phyloP scores from a whole-genome alignment of 176 grass and related monocot genomes.

The Bothriochloa decipiens region DNA sequence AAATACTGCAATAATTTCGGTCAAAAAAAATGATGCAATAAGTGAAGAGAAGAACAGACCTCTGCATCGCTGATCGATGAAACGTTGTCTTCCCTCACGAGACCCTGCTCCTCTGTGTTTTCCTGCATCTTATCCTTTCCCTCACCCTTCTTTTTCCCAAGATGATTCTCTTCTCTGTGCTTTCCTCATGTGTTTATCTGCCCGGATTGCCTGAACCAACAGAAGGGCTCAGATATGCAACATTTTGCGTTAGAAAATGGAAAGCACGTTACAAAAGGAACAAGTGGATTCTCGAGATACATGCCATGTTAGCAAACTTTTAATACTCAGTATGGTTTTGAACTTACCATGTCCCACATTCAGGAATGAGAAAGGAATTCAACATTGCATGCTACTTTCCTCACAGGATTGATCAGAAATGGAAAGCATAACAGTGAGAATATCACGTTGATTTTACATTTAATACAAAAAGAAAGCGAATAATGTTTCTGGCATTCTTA shows the following conservation, averaged over 20 bases:
- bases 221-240: background rate
- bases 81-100: background rate
- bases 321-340: background rate
- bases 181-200: background rate
- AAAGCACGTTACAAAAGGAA: background rate
- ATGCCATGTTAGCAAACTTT: constrained; percentile 9
- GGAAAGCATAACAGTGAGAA: background rate
- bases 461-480: background rate
- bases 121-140: constrained; percentile 15
- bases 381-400: background rate
- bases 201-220: background rate
- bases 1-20: background rate
- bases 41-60: background rate
- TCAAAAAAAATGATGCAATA: background rate
- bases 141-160: background rate
- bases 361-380: background rate
- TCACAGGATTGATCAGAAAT: constrained; percentile 13
- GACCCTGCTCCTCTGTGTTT: background rate
- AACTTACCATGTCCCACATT: background rate
- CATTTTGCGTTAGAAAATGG: background rate
- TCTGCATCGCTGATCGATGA: constrained; percentile 12
- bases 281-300: background rate
- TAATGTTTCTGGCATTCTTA: background rate
- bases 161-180: background rate
- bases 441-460: background rate